Conservation (phyloP, 352 stramenopile species). For the Aphanomyces stellatus region DNA sequence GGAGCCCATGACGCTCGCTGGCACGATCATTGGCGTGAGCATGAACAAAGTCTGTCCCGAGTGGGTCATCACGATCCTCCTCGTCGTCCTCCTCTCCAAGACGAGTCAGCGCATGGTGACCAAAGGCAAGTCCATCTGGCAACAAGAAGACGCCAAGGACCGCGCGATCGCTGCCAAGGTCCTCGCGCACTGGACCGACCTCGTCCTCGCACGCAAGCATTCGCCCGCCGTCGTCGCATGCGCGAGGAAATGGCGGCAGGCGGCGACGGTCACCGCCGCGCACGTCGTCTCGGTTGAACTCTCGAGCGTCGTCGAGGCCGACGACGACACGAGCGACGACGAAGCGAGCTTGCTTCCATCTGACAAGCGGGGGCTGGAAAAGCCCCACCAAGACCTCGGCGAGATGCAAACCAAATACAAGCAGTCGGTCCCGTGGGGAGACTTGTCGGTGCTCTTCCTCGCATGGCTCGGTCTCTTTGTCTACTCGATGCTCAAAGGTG, state of each 20-base stretch:
- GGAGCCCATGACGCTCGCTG: conserved; percentile 79
- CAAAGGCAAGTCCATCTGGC: conserved; percentile 63
- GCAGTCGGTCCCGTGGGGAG: conserved; percentile 41
- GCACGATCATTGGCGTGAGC: conserved; percentile 80
- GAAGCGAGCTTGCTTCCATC: background rate
- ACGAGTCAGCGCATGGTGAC: conserved; percentile 50
- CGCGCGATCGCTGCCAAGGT: conserved; percentile 37
- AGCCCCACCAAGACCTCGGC: too few species aligned
- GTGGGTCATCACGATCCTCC: conserved; percentile 73
- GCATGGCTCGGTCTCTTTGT: conserved; percentile 70
- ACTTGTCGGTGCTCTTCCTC: conserved; percentile 59
- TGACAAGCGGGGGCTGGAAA: too few species aligned
- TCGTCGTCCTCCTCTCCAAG: conserved; percentile 68
- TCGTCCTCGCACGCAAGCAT: conserved; percentile 57
- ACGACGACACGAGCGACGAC: conserved; percentile 5
- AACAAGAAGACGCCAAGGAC: conserved; percentile 47
- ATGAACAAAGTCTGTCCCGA: conserved; percentile 78
- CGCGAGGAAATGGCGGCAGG: background rate
- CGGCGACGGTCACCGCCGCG: background rate
- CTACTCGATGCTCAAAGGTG: conserved; percentile 71
- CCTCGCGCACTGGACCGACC: conserved; percentile 53
- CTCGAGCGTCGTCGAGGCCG: background rate
- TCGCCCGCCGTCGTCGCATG: conserved; percentile 17
- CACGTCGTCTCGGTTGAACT: background rate
- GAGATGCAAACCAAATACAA: too few species aligned